A percentile compares a stretch with the other conserved stretches of the same genome.
These are phyloP conservation scores for Immersiporthe knoxdaviesiana DNA, from an alignment of 2,329 filamentous ascomycete species.

Conservation along the genomic window DNA sequence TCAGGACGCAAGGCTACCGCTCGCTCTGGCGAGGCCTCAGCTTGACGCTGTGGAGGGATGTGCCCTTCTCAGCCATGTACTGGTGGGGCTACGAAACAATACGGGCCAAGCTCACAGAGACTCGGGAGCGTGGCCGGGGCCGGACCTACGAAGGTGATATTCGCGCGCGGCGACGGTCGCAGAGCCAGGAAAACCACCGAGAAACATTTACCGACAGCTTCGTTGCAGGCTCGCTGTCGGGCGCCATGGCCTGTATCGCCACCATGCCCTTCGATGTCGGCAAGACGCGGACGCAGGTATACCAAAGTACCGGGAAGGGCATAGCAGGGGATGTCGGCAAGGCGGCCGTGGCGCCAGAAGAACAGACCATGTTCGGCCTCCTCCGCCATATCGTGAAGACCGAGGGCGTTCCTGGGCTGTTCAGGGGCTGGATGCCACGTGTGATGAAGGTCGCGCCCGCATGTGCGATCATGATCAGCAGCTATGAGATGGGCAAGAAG, in stretches of 20 bases:
- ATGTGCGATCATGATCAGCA: slow-evolving; percentile 99
- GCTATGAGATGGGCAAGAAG: slow-evolving; percentile 94
- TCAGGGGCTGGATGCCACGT: slow-evolving; percentile 88
- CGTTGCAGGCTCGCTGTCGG: slow-evolving; percentile 79
- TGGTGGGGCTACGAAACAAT: slow-evolving; percentile 97
- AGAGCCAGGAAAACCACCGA: slow-evolving; percentile 70
- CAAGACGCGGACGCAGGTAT: slow-evolving; percentile 91
- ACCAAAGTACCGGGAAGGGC: slow-evolving; percentile 56
- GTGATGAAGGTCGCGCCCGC: slow-evolving; percentile 94
- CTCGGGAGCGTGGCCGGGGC: slow-evolving; percentile 59
- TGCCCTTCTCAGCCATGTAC: slow-evolving; percentile 95
- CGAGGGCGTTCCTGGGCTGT: slow-evolving; percentile 80
- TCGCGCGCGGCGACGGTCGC: slow-evolving; percentile 55
- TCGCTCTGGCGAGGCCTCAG: slow-evolving; percentile 90
- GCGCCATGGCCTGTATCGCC: slow-evolving; percentile 81
- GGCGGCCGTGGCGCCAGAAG: slow-evolving; percentile 63
- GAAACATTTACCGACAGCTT: slow-evolving; percentile 89
- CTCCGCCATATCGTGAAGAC: slow-evolving; percentile 89
- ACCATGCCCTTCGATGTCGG: slow-evolving; percentile 98
- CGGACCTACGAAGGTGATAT: slow-evolving; percentile 45
- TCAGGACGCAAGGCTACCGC: slow-evolving; percentile 72
- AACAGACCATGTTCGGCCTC: slow-evolving; percentile 77
- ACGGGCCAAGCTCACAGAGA: slow-evolving; percentile 70
- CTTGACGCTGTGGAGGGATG: slow-evolving; percentile 92
- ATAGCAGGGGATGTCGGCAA: slow-evolving; percentile 42